Evolutionary conservation across 768 basidiomycete genomes (phyloP), one percentile per base, ranked within the genome.

Genomic region (Naganishia vaughanmartiniae): DNA sequence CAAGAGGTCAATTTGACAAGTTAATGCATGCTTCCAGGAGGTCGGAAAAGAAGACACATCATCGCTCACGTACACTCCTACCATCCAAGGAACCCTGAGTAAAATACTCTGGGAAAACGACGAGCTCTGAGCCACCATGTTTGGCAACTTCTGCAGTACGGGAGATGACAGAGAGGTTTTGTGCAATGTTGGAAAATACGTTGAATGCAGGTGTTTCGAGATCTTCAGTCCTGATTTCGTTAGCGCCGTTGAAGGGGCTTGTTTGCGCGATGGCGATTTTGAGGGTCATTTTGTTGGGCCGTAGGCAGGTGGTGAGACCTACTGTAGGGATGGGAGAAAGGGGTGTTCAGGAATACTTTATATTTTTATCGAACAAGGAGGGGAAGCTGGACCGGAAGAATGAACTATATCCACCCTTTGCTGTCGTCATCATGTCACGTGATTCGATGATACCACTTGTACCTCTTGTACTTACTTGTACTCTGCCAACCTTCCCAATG

Each of bases 51-150:
- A 45, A 2, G 42, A 36, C 2, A 3, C 6, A 1, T 42, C 76
- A n/a, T n/a, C 67, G 15, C 42, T 11, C 42, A 42, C 42, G 7
- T 66, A 79, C 78, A 60, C 77, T 74, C 30, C 77, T 45, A 9
- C 74, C 74, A 39, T 76, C 72, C 2, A 75, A 65, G 11, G 78
- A 74, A 2, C 77, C 79, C 46, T 78, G 76, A 6, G 77, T 67
- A 67, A 76, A 80, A 65, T 80, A 80, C 54, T 78, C 79, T 21
- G 77, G 77, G 46, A 80, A 78, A 19, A 76, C 71, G 26, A 80
- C 75, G 17, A 80, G 70, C 24, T 78, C 76, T 0, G 76, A 75
- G 2, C 17, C 14, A 2, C 60, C 45, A 10, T 30, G 24, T 2
- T 28, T 21, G 33, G 56, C 68, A 21, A 30, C 19, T 36, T 54